Evolutionary conservation across 2,329 filamentous ascomycete genomes (phyloP).

Genomic region (Apiospora koreana): DNA sequence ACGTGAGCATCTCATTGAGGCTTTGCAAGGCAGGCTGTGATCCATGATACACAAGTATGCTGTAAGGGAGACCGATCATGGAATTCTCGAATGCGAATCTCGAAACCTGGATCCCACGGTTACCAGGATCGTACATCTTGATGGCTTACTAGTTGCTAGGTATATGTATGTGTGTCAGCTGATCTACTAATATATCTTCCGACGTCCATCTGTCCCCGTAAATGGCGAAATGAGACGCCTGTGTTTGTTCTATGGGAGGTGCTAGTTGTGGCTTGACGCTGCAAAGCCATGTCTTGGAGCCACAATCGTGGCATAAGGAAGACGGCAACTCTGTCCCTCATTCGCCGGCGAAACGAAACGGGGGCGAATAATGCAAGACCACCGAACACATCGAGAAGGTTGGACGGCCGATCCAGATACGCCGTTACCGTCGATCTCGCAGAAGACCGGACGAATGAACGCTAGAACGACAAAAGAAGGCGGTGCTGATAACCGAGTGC

Average conservation of each 20-base stretch:
- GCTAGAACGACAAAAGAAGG: neutral
- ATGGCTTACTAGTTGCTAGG: neutral
- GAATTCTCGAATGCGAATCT: neutral
- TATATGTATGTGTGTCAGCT: neutral
- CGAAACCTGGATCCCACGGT: neutral
- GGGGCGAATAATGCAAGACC: conserved; percentile 13
- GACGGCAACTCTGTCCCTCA: neutral
- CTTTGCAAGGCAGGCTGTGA: neutral
- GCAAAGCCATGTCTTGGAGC: neutral
- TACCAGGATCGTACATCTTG: neutral
- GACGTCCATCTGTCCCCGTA: neutral
- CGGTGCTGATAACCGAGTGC: neutral
- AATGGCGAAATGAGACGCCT: neutral
- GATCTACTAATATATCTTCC: neutral
- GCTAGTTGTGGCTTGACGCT: neutral
- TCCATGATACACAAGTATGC: neutral
- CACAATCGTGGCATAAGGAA: neutral
- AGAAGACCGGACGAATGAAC: neutral
- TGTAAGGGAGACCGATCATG: neutral
- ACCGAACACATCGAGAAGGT: neutral
- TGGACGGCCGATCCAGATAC: conserved; percentile 7
- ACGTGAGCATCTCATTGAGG: neutral
- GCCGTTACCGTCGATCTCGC: conserved; percentile 14
- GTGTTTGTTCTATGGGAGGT: no score
- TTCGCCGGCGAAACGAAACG: conserved; percentile 10